These are phyloP conservation scores for Asterophora lycoperdoides DNA, from an alignment of 768 basidiomycete genomes.

Conservation along the genomic window DNA sequence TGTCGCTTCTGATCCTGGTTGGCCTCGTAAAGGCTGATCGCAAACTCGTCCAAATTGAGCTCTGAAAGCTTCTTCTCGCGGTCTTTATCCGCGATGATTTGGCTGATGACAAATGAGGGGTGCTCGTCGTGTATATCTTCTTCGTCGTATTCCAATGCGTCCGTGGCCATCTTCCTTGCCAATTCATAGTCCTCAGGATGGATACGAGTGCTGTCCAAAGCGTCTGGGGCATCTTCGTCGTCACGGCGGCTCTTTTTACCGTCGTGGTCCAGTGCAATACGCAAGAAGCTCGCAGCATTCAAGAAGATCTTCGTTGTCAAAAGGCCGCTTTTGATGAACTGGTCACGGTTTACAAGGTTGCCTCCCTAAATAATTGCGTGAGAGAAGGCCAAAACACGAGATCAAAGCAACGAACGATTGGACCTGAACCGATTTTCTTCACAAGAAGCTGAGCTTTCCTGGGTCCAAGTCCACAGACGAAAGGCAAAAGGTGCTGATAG, in stretches of 20 bases:
- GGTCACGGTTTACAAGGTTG: constrained; percentile 78
- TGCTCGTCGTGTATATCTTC: constrained; percentile 93
- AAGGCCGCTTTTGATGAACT: constrained; percentile 78
- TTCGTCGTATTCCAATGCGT: constrained; percentile 95
- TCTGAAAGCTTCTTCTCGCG: constrained; percentile 80
- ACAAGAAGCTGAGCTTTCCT: constrained; percentile 85
- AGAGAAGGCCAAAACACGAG: constrained; percentile 8
- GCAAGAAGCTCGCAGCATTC: constrained; percentile 89
- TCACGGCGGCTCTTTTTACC: constrained; percentile 66
- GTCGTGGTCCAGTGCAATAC: constrained; percentile 73
- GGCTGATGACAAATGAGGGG: constrained; percentile 82
- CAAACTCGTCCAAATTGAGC: constrained; percentile 94
- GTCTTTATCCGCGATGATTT: constrained; percentile 81
- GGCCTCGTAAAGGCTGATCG: constrained; percentile 82
- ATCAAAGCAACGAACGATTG: constrained; percentile 48
- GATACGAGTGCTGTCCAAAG: constrained; percentile 91
- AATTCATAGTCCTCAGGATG: constrained; percentile 98
- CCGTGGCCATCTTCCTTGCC: constrained; percentile 97
- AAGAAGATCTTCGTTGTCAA: constrained; percentile 86
- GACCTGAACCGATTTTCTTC: constrained; percentile 59
- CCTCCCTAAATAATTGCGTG: constrained; percentile 57
- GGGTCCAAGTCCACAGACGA: constrained; percentile 90
- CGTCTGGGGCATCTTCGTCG: constrained; percentile 74
- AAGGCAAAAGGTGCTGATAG: constrained; percentile 84
- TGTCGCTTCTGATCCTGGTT: constrained; percentile 85